A percentile compares a stretch with the other conserved stretches of the same genome.
phyloP scores from a whole-genome alignment of 306 rosid species.

The Mimosa pudica region DNA sequence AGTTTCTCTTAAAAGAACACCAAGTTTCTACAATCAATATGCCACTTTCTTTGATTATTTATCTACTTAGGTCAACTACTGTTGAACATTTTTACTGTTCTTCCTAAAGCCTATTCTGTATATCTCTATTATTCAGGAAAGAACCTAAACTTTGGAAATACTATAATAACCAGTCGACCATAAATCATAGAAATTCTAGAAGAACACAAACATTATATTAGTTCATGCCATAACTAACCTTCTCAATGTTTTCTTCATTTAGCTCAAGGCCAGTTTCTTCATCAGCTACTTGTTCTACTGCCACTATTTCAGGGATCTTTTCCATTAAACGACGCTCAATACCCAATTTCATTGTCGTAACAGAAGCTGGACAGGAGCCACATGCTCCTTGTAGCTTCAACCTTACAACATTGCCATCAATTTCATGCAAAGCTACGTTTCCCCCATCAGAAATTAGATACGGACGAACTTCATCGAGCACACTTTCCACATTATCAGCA shows the following conservation, averaged over 20 bases:
- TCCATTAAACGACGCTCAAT: slow-evolving; percentile 94
- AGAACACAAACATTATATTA: not conserved
- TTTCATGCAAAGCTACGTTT: slow-evolving; percentile 87
- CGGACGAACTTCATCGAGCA: slow-evolving; percentile 82
- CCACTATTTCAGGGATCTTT: slow-evolving; percentile 91
- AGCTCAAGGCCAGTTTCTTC: slow-evolving; percentile 87
- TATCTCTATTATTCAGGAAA: slow-evolving; percentile 1
- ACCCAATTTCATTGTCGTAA: slow-evolving; percentile 94
- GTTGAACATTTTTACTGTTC: not conserved
- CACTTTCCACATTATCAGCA: slow-evolving; percentile 77
- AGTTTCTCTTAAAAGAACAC: too few relatives aligned
- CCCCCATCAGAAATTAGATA: slow-evolving; percentile 92
- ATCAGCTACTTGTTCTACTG: slow-evolving; percentile 87
- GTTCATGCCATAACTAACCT: slow-evolving; percentile 50
- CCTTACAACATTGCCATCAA: slow-evolving; percentile 86
- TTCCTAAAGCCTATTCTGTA: not conserved
- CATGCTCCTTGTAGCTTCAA: slow-evolving; percentile 98
- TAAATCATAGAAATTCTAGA: slow-evolving; percentile 2
- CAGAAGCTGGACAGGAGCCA: slow-evolving; percentile 95
- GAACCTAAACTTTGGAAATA: not conserved
- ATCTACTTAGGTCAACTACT: not conserved
- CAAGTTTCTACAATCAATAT: not conserved
- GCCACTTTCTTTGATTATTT: not conserved
- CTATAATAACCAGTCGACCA: not conserved
- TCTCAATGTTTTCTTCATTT: slow-evolving; percentile 82